Evolutionary conservation across 2,329 filamentous ascomycete genomes (phyloP), one percentile per base, ranked within the genome.

Genomic region (Aaosphaeria arxii): DNA sequence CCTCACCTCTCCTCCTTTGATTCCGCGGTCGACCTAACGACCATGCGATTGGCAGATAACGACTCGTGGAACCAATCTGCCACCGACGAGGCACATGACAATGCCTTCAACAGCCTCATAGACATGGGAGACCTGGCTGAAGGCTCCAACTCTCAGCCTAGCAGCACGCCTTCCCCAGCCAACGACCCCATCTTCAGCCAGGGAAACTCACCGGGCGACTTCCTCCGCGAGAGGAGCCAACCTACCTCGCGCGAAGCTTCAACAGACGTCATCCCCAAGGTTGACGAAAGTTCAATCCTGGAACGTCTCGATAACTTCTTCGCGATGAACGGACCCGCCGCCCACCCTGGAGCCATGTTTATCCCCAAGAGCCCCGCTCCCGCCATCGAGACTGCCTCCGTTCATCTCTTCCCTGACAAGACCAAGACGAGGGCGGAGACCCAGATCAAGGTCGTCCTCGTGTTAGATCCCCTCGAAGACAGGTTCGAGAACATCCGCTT

Each of bases 401-500:
- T 67, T 40, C 51, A 47, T 32, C 54, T 67, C 36, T 49, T 47
- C 11, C 50, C 64, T 24, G 63, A 69, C 54, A 66, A 63, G 51
- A 64, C 68, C 48, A 97, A 96, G 71, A 96, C 91, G 11, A 85
- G 94, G 24, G 94, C 97, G 13, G 94, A 99, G 74, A 97, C 94
- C 0, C 94, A 97, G 66, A 96, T 97, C 58, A 89, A 88, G 6
- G 89, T 96, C 57, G 86, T 86, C 61, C 79, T 97, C 70, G 87
- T 85, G 0, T 72, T 97, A 36, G 86, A 84, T 48, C 84, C 88
- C 17, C 75, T 95, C 42, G 91, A 91, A 1, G 74, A 79, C 1
- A 87, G 87, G 7, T 83, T 91, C 48, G 88, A 86, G 54, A 89
- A 87, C 65, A 75, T 97, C 44, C 91, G 95, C 62, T 80, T 99